Percentiles rank a stretch among this genome's conserved stretches.
phyloP scores from a whole-genome alignment of 345 rosid species.

The Brassica nigra region DNA sequence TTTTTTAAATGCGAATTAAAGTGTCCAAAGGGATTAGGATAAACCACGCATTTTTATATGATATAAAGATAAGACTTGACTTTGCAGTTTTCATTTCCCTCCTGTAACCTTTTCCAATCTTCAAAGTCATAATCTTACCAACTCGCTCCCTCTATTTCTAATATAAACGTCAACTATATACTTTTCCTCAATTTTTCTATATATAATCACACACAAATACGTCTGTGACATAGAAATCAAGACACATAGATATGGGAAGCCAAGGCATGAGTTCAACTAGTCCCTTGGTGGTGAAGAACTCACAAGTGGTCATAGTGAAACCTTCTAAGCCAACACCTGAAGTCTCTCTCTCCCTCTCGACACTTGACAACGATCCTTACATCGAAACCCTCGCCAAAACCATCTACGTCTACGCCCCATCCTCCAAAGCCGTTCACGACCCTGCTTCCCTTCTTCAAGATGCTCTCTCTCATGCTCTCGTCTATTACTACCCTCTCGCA shows the following conservation, averaged over 20 bases:
- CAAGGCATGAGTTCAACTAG: slow-evolving; percentile 24
- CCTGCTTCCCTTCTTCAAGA: slow-evolving; percentile 45
- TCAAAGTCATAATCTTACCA: slow-evolving; percentile 42
- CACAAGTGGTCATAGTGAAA: slow-evolving; percentile 42
- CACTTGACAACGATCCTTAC: slow-evolving; percentile 55
- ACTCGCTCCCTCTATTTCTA: slow-evolving; percentile 12
- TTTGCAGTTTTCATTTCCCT: slow-evolving; percentile 34
- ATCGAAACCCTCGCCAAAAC: slow-evolving; percentile 50
- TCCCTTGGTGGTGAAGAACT: slow-evolving; percentile 35
- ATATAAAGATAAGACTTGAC: slow-evolving; percentile 30
- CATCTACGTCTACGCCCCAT: slow-evolving; percentile 46
- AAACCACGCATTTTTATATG: slow-evolving; percentile 17
- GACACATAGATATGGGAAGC: slow-evolving; percentile 24
- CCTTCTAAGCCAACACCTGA: slow-evolving; percentile 53
- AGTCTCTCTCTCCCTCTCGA: slow-evolving; percentile 52
- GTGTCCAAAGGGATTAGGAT: slow-evolving; percentile 21
- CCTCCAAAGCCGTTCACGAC: slow-evolving; percentile 2
- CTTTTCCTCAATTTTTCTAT: not conserved
- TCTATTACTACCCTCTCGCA: slow-evolving; percentile 61
- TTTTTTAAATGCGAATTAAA: not conserved
- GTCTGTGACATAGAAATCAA: not conserved
- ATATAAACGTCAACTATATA: slow-evolving; percentile 9
- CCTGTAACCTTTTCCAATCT: slow-evolving; percentile 18
- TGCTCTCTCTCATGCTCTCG: slow-evolving; percentile 58
- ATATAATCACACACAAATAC: not conserved